A percentile compares a stretch with the other conserved stretches of the same genome.
Evolutionary conservation across 208 protist species (phyloP).

Genomic region (Wallacemonas collosoma): DNA sequence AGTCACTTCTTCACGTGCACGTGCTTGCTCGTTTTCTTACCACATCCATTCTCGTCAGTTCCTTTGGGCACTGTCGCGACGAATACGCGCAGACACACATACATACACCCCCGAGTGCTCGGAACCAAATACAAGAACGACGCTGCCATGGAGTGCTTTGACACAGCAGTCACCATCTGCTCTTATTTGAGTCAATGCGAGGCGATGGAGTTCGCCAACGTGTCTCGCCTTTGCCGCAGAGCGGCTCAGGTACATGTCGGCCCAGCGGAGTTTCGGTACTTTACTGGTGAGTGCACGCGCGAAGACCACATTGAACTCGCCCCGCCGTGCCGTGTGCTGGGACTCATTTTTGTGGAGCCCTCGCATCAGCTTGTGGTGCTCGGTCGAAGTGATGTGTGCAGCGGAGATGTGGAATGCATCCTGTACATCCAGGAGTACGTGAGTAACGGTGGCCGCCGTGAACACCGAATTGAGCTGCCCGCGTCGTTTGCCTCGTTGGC

Average conservation of each 20-base stretch:
- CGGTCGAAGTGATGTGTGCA: slow-evolving; percentile 31
- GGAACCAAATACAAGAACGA: too few relatives aligned
- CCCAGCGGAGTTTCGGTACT: slow-evolving; percentile 40
- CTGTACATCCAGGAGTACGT: slow-evolving; percentile 45
- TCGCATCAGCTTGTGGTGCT: slow-evolving; percentile 48
- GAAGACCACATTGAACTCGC: slow-evolving; percentile 52
- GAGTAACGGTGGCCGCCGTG: slow-evolving; percentile 18
- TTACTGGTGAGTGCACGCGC: slow-evolving; percentile 34
- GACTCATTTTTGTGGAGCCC: slow-evolving; percentile 35
- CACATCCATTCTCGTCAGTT: too few relatives aligned
- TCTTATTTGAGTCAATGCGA: slow-evolving; percentile 52
- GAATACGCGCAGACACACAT: neutral
- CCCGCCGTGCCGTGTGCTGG: slow-evolving; percentile 54
- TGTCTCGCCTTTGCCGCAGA: slow-evolving; percentile 38
- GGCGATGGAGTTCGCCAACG: slow-evolving; percentile 40
- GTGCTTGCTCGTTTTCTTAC: too few relatives aligned
- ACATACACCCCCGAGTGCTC: neutral
- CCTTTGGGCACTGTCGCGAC: too few relatives aligned
- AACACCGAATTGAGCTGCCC: slow-evolving; percentile 52
- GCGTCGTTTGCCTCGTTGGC: slow-evolving; percentile 35
- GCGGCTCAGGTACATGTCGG: slow-evolving; percentile 35
- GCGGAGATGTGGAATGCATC: slow-evolving; percentile 46
- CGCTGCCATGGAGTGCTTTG: slow-evolving; percentile 45
- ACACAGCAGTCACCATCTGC: slow-evolving; percentile 51
- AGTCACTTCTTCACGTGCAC: too few relatives aligned